phyloP scores from a whole-genome alignment of 106 monocot species.

The Allium sativum region DNA sequence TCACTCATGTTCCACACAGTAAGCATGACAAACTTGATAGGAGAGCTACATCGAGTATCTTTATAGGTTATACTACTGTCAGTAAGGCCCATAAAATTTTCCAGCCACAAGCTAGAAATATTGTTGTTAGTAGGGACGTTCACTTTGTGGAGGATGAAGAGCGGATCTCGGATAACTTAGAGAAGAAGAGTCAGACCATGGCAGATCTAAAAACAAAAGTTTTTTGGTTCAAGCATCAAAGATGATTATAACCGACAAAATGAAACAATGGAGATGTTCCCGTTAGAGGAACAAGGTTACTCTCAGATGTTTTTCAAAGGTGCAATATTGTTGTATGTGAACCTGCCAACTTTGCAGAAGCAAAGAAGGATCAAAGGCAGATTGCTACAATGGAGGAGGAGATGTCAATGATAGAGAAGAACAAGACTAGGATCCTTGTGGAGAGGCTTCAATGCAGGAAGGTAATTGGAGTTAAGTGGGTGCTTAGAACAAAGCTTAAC shows the following conservation, averaged over 20 bases:
- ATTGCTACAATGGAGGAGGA: slow-evolving; percentile 3
- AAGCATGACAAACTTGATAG: background rate
- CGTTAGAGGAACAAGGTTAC: background rate
- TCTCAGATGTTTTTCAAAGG: background rate
- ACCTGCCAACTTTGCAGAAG: background rate
- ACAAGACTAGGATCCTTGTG: background rate
- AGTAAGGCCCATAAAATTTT: slow-evolving; percentile 6
- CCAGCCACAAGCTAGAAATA: background rate
- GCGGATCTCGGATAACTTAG: too few species aligned
- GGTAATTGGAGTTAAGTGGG: background rate
- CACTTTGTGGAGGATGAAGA: too few species aligned
- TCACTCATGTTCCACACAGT: slow-evolving; percentile 2
- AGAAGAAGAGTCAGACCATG: background rate
- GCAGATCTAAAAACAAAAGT: background rate
- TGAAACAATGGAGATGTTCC: background rate
- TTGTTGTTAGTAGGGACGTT: background rate
- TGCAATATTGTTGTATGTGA: slow-evolving; percentile 7
- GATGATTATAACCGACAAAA: background rate
- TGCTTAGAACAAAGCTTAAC: too few species aligned
- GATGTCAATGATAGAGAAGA: background rate
- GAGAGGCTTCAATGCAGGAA: background rate
- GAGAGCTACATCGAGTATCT: background rate
- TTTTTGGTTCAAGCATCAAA: background rate
- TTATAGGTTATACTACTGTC: background rate
- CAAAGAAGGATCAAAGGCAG: background rate